These are phyloP conservation scores for Nephromyces sp. DNA, from an alignment of 169 alveolate genomes.

Conservation along the genomic window DNA sequence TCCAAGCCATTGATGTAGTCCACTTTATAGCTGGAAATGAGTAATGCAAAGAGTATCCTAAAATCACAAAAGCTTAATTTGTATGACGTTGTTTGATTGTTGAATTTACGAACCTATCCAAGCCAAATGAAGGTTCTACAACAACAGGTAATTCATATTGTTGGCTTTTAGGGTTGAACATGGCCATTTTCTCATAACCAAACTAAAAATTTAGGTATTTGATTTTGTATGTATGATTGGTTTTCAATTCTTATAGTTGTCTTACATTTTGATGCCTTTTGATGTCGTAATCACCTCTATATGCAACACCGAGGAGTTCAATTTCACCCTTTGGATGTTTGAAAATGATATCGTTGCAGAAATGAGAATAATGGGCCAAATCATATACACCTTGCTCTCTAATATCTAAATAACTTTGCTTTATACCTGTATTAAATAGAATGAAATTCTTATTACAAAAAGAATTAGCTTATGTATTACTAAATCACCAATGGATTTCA, in stretches of 20 bases:
- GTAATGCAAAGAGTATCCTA: neutral
- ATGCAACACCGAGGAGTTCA: constrained; percentile 8
- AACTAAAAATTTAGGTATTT: too few relatives aligned
- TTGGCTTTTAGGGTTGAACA: neutral
- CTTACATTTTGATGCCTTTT: neutral
- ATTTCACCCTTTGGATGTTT: neutral
- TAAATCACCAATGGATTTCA: too few relatives aligned
- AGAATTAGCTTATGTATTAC: too few relatives aligned
- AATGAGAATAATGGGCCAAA: constrained; percentile 5
- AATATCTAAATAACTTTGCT: too few relatives aligned
- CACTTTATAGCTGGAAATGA: neutral
- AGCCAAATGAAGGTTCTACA: constrained; percentile 2
- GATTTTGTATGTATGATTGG: too few relatives aligned
- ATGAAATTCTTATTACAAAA: too few relatives aligned
- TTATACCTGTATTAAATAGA: too few relatives aligned
- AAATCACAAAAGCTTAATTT: too few relatives aligned
- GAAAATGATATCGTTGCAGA: neutral
- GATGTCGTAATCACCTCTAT: neutral
- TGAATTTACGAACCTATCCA: too few relatives aligned
- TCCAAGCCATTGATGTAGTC: neutral
- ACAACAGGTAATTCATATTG: neutral
- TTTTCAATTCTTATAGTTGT: neutral
- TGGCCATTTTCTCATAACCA: too few relatives aligned
- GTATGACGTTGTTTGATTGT: too few relatives aligned
- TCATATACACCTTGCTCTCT: too few relatives aligned